Base-by-base conservation (phyloP, 2,329 filamentous ascomycete genomes). In the Talaromyces rugulosus region DNA sequence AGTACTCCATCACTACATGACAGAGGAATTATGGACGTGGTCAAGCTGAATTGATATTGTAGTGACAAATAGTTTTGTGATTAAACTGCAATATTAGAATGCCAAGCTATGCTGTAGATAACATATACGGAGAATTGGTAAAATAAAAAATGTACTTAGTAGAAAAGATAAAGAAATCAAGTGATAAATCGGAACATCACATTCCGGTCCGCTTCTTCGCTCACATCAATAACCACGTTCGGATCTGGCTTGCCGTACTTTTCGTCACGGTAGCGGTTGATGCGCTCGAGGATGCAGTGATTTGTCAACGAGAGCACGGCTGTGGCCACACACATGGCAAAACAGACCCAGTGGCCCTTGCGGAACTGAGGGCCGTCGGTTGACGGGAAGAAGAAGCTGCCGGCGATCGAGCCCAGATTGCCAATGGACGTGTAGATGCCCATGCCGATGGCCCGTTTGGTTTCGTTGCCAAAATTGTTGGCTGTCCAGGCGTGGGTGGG, bases 391-490 rank as follows among this genome's bases (percentile, higher is more conserved):
- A 60, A 60, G 28, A 54, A 60, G 23, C 51, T 60, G 14, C 59
- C 59, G 34, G 59, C 59, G 34, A 60, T 60, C 8, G 59, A 60
- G 12, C 59, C 59, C 4, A 54, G 50, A 30, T 60, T 60, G 9
- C 59, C 59, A 28, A 60, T 40, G 14, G 59, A 40, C 2, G 59
- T 60, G 40, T 60, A 60, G 11, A 60, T 42, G n/a, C 59, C 59
- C 59, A 60, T 60, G 12, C 59, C 52, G 33, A 60, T 33, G 42
- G 59, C 44, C 8, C 59, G 59, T 23, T 60, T 60, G 18, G 59
- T 60, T 44, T 60, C 59, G 42, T 60, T 60, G 47, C 59, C 59
- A 31, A 60, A 60, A 14, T 60, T 60, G 42, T 60, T 60, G 28
- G 59, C 59, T n/a, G 52, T 54, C 59, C 59, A 60, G 42, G 59